Conservation (phyloP, 2,329 filamentous ascomycete genomes). For the Amylocarpus encephaloides region DNA sequence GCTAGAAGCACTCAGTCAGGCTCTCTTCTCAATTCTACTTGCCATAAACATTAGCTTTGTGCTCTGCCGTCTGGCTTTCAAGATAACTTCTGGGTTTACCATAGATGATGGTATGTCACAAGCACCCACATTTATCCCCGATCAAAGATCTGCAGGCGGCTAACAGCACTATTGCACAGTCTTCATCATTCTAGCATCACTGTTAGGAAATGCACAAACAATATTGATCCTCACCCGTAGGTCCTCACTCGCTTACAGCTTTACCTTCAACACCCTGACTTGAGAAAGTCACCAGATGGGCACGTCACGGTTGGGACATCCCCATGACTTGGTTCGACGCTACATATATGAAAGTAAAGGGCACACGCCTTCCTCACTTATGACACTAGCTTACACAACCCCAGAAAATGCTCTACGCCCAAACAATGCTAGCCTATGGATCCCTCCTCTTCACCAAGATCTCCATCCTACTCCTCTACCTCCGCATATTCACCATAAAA, state of each 20-base stretch:
- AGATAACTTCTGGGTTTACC: neutral
- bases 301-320: constrained; percentile 8
- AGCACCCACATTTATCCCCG: too few species aligned
- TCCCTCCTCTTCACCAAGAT: constrained; percentile 6
- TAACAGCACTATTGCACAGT: neutral
- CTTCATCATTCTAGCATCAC: constrained; percentile 2
- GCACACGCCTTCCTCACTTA: too few species aligned
- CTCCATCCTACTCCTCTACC: constrained; percentile 11
- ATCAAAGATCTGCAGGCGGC: too few species aligned
- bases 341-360: constrained; percentile 1
- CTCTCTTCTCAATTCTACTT: constrained; percentile 2
- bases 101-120: constrained; percentile 8
- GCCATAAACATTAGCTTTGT: constrained; percentile 5
- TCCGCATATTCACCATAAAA: constrained; percentile 3
- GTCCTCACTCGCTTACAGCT: neutral
- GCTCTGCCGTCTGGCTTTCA: neutral
- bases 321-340: constrained; percentile 2
- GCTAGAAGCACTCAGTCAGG: constrained; percentile 1
- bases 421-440: constrained; percentile 2
- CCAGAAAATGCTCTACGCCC: constrained; percentile 3
- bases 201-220: constrained; percentile 1
- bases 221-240: constrained; percentile 1
- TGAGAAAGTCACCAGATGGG: constrained; percentile 2
- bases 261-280: neutral
- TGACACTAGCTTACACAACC: neutral